phyloP scores from a whole-genome alignment of 2,329 filamentous ascomycete species.

The Ascomycota sp. region DNA sequence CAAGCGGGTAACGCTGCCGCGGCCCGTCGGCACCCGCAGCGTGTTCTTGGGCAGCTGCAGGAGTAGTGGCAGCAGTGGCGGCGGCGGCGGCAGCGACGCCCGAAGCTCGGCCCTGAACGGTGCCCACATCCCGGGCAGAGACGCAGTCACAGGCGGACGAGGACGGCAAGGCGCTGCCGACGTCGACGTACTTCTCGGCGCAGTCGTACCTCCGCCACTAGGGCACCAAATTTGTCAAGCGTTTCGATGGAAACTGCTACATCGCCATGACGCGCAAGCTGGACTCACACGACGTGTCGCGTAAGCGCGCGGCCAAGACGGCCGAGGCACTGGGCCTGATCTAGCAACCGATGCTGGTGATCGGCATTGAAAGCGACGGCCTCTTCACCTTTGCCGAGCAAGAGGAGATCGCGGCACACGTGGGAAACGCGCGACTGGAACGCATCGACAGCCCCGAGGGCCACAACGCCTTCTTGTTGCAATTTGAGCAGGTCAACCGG shows the following conservation, averaged over 20 bases:
- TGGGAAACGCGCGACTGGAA: constrained; percentile 57
- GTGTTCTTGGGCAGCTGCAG: no score
- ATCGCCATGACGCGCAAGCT: constrained; percentile 96
- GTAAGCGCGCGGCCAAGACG: constrained; percentile 48
- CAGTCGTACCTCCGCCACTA: constrained; percentile 97
- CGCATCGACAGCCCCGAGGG: constrained; percentile 88
- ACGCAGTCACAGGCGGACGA: constrained; percentile 54
- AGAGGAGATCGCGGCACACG: constrained; percentile 67
- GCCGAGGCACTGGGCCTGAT: constrained; percentile 62
- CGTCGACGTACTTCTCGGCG: constrained; percentile 86
- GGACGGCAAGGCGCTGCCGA: constrained; percentile 29
- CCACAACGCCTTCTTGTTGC: constrained; percentile 86
- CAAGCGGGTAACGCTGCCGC: constrained; percentile 22
- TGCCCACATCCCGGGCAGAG: no score
- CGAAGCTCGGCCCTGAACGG: no score
- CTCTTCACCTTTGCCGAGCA: constrained; percentile 96
- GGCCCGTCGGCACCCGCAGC: constrained; percentile 8
- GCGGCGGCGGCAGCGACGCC: no score
- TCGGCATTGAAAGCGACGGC: constrained; percentile 89
- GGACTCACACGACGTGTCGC: constrained; percentile 87
- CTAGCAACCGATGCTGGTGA: constrained; percentile 70
- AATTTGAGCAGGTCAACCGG: constrained; percentile 91
- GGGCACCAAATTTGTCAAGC: constrained; percentile 85
- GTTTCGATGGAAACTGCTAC: constrained; percentile 97
- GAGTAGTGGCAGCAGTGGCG: no score